A percentile compares a stretch with the other conserved stretches of the same genome.
These are phyloP conservation scores for Lichtheimia ornata DNA, from an alignment of 371 early-diverging fungal genomes.

Conservation along the genomic window DNA sequence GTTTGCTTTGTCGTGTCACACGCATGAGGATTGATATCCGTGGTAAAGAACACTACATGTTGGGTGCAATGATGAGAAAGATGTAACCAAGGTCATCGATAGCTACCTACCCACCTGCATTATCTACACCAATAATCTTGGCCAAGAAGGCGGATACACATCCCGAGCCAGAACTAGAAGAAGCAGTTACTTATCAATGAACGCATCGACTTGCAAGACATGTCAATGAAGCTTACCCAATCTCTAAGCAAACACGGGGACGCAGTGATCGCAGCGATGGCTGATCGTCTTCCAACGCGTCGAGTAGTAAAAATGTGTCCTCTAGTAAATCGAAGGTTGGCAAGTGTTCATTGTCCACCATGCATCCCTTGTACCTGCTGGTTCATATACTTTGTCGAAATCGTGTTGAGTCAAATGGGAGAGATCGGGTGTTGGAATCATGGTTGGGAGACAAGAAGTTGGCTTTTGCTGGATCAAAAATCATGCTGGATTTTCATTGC, in stretches of 20 bases:
- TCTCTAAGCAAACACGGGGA: constrained; percentile 81
- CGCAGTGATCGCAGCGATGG: constrained; percentile 44
- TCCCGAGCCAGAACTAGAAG: constrained; percentile 83
- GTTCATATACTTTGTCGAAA: constrained; percentile 81
- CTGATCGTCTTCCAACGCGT: constrained; percentile 85
- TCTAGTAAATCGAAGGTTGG: constrained; percentile 45
- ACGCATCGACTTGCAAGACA: no score
- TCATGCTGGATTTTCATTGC: background rate
- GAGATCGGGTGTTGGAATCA: constrained; percentile 79
- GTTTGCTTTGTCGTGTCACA: constrained; percentile 68
- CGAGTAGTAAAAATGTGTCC: constrained; percentile 92
- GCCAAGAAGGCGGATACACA: constrained; percentile 80
- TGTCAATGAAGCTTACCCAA: constrained; percentile 60
- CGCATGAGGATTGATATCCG: constrained; percentile 86
- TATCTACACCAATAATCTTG: constrained; percentile 50
- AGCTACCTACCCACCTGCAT: constrained; percentile 32
- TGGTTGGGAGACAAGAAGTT: constrained; percentile 20
- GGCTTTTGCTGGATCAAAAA: background rate
- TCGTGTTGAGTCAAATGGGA: constrained; percentile 68
- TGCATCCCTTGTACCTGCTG: constrained; percentile 62
- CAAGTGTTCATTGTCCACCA: background rate
- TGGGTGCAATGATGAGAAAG: background rate
- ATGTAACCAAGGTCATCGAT: background rate
- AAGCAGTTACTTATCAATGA: background rate
- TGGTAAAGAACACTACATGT: constrained; percentile 55